Base-by-base conservation (phyloP, 169 alveolate genomes). In the Plasmodium inui region DNA sequence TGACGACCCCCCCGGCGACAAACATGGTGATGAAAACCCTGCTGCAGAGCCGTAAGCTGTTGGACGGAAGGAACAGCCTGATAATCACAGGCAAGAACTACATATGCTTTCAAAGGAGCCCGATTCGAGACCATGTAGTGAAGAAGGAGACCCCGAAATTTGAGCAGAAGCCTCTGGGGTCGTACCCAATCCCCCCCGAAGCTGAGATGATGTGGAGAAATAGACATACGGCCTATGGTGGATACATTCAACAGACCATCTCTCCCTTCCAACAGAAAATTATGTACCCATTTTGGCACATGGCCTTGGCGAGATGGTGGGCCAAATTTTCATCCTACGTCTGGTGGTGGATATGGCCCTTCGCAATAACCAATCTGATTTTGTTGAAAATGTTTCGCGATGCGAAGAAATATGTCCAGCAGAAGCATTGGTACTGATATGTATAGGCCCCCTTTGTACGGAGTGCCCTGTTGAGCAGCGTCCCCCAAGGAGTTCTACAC, bases 181-280 rank as follows among this genome's bases (percentile, higher is more conserved):
- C 96, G 28, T 97, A 97, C 88, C 98, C 98, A 44, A 91, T 96
- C 41, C 97, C 98, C 39, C 98, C 98, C 26, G 98, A 97, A 83
- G 97, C 95, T 32, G 98, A 96, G 90, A 92, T 97, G 97, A 95
- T 97, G 88, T 97, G 98, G 98, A 96, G 95, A 84, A 97, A 97
- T 88, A 95, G 98, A 92, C 95, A 96, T 90, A 94, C 93, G 30
- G 96, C 96, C 34, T 96, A 94, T 82, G 98, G 98, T 2, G 98
- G 98, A 19, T 97, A 95, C 90, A 95, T 95, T 83, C 97, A 96
- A 92, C 98, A 97, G 88, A 96, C 98, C 19, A 89, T 97, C n/a
- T 97, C 98, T 28, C 98, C 98, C 12, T 96, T 95, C 85, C 98
- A 97, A 88, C 94, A 96, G 89, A 97, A 97, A 94, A 83, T 97